Conservation (phyloP, 371 early-diverging fungal species). For the Lichtheimia ramosa region DNA sequence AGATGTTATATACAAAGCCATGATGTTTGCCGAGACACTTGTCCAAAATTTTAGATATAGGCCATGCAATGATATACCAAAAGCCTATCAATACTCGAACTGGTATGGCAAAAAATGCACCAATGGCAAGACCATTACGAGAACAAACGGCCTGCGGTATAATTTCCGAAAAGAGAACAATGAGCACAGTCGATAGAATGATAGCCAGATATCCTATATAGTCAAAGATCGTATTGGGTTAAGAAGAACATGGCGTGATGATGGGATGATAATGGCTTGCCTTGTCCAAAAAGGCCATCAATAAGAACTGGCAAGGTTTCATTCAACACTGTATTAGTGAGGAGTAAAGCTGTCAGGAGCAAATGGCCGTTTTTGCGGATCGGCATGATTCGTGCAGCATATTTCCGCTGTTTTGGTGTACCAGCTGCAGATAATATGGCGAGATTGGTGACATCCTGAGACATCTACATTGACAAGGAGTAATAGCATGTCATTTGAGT, state of each 20-base stretch:
- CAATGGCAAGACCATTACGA: conserved; percentile 78
- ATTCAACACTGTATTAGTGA: conserved; percentile 82
- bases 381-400: conserved; percentile 64
- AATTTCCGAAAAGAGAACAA: conserved; percentile 87
- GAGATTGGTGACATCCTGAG: conserved; percentile 64
- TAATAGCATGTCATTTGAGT: too few species aligned
- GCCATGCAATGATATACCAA: conserved; percentile 74
- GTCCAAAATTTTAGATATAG: conserved; percentile 77
- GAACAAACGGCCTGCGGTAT: conserved; percentile 86
- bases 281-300: conserved; percentile 57
- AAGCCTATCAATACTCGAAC: conserved; percentile 66
- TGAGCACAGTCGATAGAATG: conserved; percentile 70
- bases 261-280: conserved; percentile 12
- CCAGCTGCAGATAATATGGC: conserved; percentile 67
- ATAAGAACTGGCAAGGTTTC: conserved; percentile 84
- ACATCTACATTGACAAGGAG: conserved; percentile 47
- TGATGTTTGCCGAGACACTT: conserved; percentile 66
- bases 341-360: conserved; percentile 75
- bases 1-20: conserved; percentile 67
- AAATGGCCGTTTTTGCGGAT: conserved; percentile 69
- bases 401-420: conserved; percentile 53
- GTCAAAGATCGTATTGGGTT: background rate
- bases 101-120: conserved; percentile 77
- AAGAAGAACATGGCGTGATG: too few species aligned
- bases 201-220: conserved; percentile 69